These are phyloP conservation scores for Xylaria longipes DNA, from an alignment of 495 filamentous ascomycete genomes.

Conservation along the genomic window DNA sequence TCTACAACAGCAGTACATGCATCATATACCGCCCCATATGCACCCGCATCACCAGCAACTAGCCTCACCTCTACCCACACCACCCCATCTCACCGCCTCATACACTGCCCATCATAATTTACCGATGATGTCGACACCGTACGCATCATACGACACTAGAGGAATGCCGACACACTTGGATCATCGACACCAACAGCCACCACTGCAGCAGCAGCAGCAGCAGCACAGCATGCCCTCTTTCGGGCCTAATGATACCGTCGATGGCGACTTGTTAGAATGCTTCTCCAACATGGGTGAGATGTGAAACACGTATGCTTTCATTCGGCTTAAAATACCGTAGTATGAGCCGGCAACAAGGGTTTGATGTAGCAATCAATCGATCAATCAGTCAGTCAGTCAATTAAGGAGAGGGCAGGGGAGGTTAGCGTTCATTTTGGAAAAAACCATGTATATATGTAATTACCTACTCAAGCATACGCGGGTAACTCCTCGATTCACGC, in stretches of 20 bases:
- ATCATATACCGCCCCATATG: constrained; percentile 15
- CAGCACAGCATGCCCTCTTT: constrained; percentile 4
- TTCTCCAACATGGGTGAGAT: constrained; percentile 26
- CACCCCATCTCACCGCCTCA: constrained; percentile 19
- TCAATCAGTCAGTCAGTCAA: not conserved
- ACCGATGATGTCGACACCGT: constrained; percentile 6
- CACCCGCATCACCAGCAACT: constrained; percentile 22
- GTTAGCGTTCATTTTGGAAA: not conserved
- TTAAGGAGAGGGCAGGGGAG: not conserved
- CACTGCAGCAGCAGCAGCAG: not conserved
- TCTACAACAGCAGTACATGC: constrained; percentile 21
- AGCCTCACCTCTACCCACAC: constrained; percentile 14
- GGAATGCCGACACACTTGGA: constrained; percentile 1
- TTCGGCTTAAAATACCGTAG: not conserved
- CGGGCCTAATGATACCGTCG: constrained; percentile 6
- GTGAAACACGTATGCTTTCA: not conserved
- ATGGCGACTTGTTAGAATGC: constrained; percentile 20
- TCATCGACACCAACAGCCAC: constrained; percentile 10
- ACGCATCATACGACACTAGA: constrained; percentile 10
- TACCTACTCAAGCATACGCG: not conserved
- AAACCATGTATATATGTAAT: constrained; percentile 9
- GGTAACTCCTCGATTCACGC: not conserved
- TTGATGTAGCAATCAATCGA: not conserved
- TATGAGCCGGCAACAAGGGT: not conserved
- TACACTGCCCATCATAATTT: constrained; percentile 16